phyloP scores from a whole-genome alignment of 345 rosid species.

The Bruguiera parviflora region DNA sequence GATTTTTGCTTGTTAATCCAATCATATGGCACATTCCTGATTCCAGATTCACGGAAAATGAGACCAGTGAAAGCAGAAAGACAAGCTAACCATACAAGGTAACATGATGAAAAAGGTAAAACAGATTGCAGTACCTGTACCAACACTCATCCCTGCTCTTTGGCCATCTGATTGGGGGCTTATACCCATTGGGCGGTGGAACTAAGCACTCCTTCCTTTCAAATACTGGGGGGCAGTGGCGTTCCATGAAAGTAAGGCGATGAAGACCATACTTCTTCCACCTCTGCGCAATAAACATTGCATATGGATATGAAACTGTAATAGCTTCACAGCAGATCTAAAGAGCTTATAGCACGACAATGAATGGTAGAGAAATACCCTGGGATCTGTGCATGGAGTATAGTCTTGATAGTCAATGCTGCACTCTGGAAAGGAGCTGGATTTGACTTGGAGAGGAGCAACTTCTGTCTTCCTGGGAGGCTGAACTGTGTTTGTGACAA shows the following conservation, averaged over 20 bases:
- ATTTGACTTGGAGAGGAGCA: constrained; percentile 52
- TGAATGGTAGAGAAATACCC: constrained; percentile 35
- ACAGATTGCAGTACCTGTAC: constrained; percentile 66
- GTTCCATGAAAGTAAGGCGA: constrained; percentile 89
- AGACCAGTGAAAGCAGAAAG: neutral
- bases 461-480: constrained; percentile 43
- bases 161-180: constrained; percentile 92
- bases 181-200: constrained; percentile 97
- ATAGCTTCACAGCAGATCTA: neutral
- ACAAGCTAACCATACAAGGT: neutral
- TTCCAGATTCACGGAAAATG: constrained; percentile 20
- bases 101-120: constrained; percentile 5
- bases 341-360: neutral
- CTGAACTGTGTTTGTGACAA: constrained; percentile 42
- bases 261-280: constrained; percentile 88
- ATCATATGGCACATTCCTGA: constrained; percentile 95
- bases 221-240: constrained; percentile 85
- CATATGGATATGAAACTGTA: neutral
- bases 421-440: constrained; percentile 71
- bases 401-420: constrained; percentile 78
- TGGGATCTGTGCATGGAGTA: constrained; percentile 99
- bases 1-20: constrained; percentile 98
- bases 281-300: constrained; percentile 46
- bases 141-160: constrained; percentile 88
- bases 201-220: constrained; percentile 89